Evolutionary conservation across 2,329 filamentous ascomycete species (phyloP), one percentile per base, ranked within the genome.

Genomic region (Beauveria asiatica): DNA sequence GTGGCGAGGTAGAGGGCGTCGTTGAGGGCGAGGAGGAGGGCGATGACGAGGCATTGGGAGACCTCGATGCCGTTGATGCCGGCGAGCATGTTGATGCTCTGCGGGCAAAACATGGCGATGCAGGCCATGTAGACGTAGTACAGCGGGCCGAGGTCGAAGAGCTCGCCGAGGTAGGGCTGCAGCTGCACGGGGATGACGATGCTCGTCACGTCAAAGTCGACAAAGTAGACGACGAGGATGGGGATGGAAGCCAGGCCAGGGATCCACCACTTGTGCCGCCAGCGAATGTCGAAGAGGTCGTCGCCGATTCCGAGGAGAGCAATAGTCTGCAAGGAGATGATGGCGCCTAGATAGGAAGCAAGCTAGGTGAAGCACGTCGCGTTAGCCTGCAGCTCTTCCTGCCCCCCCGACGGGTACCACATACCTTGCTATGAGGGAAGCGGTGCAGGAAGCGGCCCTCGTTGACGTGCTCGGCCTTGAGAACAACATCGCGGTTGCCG

Each of bases 51-150:
- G 62, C 92, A 97, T 76, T 99, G 94, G 11, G 89, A 86, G 59
- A 97, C 94, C 74, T 99, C 94, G 72, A 99, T 94, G 59, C 94
- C 94, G 74, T 99, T 99, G 74, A 99, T 90, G n/a, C 94, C 94
- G 0, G 94, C 94, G n/a, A 99, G 80, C 76, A 99, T 99, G 79
- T 99, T 99, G 83, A 99, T 99, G 74, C 91, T 92, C 77, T 99
- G 97, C 7, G 94, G 92, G 67, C 92, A 96, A 78, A 99, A 99
- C 73, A 99, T 99, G 71, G 93, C 90, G 66, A 99, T 83, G 60
- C 89, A 88, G 57, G 91, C 90, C 94, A 99, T 99, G 80, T 97
- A 99, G 69, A 87, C 78, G 76, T 99, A 99, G 82, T 99, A 99
- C 60, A 90, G 77, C 71, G 83, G 75, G 37, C 88, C 88, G 8